A percentile compares a stretch with the other conserved stretches of the same genome.
Conservation (phyloP, 768 basidiomycete genomes). For the Crucibulum laeve region DNA sequence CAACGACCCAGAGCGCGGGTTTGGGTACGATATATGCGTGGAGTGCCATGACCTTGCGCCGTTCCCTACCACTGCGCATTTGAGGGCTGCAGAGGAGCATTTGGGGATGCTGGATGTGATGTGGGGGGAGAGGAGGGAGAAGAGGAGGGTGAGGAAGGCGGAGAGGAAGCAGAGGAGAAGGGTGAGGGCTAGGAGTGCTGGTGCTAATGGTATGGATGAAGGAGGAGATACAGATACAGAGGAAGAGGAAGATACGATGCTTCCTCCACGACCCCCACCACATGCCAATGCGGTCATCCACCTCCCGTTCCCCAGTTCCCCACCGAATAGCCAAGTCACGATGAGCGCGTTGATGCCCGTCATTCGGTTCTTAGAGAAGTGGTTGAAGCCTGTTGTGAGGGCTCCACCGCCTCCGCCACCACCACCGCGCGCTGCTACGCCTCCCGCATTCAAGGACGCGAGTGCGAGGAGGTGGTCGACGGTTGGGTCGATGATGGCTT, state of each 20-base stretch:
- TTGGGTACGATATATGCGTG: constrained; percentile 81
- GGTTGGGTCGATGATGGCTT: constrained; percentile 34
- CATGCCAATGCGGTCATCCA: constrained; percentile 71
- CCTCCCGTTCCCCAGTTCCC: constrained; percentile 71
- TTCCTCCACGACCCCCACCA: constrained; percentile 65
- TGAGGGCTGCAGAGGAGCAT: constrained; percentile 76
- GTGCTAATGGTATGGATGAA: constrained; percentile 55
- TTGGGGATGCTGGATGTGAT: constrained; percentile 57
- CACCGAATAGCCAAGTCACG: constrained; percentile 46
- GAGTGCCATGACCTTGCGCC: constrained; percentile 83
- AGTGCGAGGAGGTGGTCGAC: constrained; percentile 37
- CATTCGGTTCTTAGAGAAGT: constrained; percentile 63
- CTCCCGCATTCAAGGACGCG: constrained; percentile 3
- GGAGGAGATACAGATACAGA: constrained; percentile 12
- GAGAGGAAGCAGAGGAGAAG: no score
- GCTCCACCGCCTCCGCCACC: constrained; percentile 15
- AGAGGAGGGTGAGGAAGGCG: constrained; percentile 11
- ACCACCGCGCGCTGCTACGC: constrained; percentile 1
- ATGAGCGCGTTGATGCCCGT: constrained; percentile 58
- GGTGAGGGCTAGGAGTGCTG: constrained; percentile 16
- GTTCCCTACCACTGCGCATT: constrained; percentile 61
- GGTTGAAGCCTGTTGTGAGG: constrained; percentile 50
- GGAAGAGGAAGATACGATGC: constrained; percentile 16
- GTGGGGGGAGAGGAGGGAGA: constrained; percentile 51
- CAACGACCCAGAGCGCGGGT: constrained; percentile 43